Evolutionary conservation across 208 protist species (phyloP).

Genomic region (Leishmania amazonensis): DNA sequence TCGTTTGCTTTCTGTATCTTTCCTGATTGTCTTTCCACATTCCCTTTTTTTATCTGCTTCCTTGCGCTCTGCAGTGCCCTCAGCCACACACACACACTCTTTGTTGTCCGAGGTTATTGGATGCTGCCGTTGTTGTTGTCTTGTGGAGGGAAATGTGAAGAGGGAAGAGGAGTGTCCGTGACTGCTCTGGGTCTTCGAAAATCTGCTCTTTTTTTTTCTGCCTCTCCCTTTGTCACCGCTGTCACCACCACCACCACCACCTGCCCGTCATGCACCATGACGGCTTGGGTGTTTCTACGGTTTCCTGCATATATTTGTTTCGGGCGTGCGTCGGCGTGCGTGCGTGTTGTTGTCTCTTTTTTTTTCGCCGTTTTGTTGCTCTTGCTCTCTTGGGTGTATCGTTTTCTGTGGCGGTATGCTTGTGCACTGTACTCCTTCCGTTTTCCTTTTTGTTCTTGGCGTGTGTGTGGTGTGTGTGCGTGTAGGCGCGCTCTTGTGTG

Average conservation of each 20-base stretch:
- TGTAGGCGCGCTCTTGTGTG: background rate
- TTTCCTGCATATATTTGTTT: background rate
- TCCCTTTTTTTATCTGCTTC: background rate
- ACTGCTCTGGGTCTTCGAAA: background rate
- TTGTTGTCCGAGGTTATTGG: background rate
- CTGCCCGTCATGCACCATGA: background rate
- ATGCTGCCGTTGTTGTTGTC: background rate
- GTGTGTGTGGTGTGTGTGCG: background rate
- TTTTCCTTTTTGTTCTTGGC: background rate
- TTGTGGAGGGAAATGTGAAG: too few species aligned
- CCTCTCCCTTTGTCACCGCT: background rate
- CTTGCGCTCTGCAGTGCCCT: background rate
- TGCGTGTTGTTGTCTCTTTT: background rate
- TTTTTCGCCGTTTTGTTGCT: background rate
- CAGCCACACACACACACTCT: background rate
- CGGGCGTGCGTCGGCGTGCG: background rate
- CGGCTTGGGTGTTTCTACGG: background rate
- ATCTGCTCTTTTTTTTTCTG: background rate
- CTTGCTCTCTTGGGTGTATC: too few species aligned
- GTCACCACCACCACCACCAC: constrained; percentile 1
- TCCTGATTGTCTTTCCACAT: background rate
- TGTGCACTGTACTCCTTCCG: too few species aligned
- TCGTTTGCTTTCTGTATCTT: background rate
- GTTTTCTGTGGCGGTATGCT: too few species aligned
- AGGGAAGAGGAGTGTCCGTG: background rate